phyloP scores from a whole-genome alignment of 2,329 filamentous ascomycete genomes.

The Ophiocordyceps camponoti-saundersi region DNA sequence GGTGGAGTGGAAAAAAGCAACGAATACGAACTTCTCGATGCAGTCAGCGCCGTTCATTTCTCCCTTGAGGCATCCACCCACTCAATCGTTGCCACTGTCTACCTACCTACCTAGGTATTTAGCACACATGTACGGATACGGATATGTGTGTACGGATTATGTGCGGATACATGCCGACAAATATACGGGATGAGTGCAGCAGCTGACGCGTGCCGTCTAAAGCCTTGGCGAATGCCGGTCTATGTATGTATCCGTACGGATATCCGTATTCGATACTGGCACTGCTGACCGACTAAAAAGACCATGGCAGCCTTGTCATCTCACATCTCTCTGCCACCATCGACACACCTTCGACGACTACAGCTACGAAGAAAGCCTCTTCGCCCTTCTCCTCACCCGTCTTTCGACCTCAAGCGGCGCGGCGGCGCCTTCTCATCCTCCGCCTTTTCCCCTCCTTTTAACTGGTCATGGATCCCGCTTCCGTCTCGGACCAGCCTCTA shows the following conservation, averaged over 20 bases:
- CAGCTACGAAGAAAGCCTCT: not conserved
- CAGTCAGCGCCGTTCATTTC: not conserved
- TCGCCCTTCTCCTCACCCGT: too few relatives aligned
- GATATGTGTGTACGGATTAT: not conserved
- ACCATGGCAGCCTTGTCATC: not conserved
- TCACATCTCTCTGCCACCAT: not conserved
- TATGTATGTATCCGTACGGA: not conserved
- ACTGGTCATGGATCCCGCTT: not conserved
- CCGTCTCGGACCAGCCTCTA: conserved; percentile 3
- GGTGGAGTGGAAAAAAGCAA: not conserved
- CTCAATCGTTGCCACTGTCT: not conserved
- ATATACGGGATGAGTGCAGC: not conserved
- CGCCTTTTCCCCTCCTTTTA: too few relatives aligned
- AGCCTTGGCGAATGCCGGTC: not conserved
- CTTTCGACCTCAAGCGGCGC: too few relatives aligned
- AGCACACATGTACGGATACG: too few relatives aligned
- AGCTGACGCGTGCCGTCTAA: not conserved
- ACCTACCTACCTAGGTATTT: too few relatives aligned
- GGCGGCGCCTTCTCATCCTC: too few relatives aligned
- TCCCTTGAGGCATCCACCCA: not conserved
- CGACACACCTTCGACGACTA: not conserved
- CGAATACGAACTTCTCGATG: not conserved
- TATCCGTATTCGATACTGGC: not conserved
- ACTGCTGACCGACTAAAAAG: not conserved
- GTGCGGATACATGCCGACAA: not conserved